Conservation (phyloP, 1,284 basidiomycete genomes). For the Thelephora terrestris region DNA sequence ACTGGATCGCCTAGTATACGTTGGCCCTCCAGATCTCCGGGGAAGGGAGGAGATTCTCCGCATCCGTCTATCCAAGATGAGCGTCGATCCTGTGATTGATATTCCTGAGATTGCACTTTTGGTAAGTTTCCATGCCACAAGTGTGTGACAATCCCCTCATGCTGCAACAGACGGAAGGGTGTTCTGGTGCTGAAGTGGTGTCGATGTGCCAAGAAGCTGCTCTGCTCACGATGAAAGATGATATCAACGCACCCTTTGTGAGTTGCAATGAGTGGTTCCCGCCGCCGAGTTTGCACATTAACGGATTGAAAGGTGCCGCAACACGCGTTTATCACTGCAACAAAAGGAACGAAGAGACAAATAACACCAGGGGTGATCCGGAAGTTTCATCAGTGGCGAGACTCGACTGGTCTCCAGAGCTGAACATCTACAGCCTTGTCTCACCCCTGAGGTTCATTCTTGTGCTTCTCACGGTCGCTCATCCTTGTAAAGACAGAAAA, state of each 20-base stretch:
- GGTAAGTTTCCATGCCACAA: slow-evolving; percentile 24
- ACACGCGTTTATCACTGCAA: slow-evolving; percentile 69
- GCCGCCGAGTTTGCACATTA: not conserved
- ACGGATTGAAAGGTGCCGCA: slow-evolving; percentile 52
- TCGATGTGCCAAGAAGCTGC: slow-evolving; percentile 96
- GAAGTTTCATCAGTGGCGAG: slow-evolving; percentile 60
- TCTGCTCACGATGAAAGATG: slow-evolving; percentile 77
- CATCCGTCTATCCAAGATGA: slow-evolving; percentile 76
- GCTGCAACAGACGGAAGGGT: slow-evolving; percentile 71
- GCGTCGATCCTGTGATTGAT: slow-evolving; percentile 62
- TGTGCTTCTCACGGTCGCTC: no score
- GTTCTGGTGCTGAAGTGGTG: slow-evolving; percentile 92
- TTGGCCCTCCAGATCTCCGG: slow-evolving; percentile 78
- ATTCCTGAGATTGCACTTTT: slow-evolving; percentile 61
- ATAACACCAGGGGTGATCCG: slow-evolving; percentile 79
- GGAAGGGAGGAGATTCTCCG: slow-evolving; percentile 80
- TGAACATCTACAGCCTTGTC: not conserved
- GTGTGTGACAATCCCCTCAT: not conserved
- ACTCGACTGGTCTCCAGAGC: slow-evolving; percentile 21
- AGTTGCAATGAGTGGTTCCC: slow-evolving; percentile 18
- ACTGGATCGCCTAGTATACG: slow-evolving; percentile 91
- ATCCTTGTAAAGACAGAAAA: no score
- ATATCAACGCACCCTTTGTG: slow-evolving; percentile 73
- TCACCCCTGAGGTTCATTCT: no score
- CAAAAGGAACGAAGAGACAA: slow-evolving; percentile 63